phyloP scores from a whole-genome alignment of 1,139 yeast genomes.

The Hyphopichia burtonii region DNA sequence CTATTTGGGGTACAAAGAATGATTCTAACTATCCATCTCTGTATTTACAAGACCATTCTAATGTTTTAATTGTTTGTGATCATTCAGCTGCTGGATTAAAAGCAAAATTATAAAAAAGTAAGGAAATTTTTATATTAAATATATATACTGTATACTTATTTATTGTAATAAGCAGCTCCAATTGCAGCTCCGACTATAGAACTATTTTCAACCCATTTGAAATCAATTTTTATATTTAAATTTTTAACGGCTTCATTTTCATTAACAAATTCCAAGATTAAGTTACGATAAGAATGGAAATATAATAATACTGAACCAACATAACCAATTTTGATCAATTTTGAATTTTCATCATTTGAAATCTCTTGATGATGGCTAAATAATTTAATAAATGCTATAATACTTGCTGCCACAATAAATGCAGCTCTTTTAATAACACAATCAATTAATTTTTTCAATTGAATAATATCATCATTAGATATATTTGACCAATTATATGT shows the following conservation, averaged over 20 bases:
- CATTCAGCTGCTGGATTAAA: conserved; percentile 42
- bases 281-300: conserved; percentile 33
- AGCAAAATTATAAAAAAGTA: conserved; percentile 33
- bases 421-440: conserved; percentile 40
- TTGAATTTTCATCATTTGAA: conserved; percentile 7
- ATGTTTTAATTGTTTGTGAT: conserved; percentile 48
- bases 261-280: conserved; percentile 31
- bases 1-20: conserved; percentile 35
- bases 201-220: conserved; percentile 40
- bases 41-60: conserved; percentile 45
- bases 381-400: conserved; percentile 37
- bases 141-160: neutral
- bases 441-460: conserved; percentile 26
- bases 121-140: too few species aligned
- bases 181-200: conserved; percentile 50
- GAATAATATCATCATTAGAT: conserved; percentile 22
- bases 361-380: conserved; percentile 28
- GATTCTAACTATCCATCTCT: conserved; percentile 45
- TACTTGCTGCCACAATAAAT: conserved; percentile 36
- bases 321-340: conserved; percentile 33
- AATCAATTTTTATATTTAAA: conserved; percentile 34
- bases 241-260: conserved; percentile 24
- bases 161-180: conserved; percentile 37
- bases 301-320: conserved; percentile 45
- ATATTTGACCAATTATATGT: conserved; percentile 25